Conservation (phyloP, 768 basidiomycete species). For the Pulveroboletus sp. region DNA sequence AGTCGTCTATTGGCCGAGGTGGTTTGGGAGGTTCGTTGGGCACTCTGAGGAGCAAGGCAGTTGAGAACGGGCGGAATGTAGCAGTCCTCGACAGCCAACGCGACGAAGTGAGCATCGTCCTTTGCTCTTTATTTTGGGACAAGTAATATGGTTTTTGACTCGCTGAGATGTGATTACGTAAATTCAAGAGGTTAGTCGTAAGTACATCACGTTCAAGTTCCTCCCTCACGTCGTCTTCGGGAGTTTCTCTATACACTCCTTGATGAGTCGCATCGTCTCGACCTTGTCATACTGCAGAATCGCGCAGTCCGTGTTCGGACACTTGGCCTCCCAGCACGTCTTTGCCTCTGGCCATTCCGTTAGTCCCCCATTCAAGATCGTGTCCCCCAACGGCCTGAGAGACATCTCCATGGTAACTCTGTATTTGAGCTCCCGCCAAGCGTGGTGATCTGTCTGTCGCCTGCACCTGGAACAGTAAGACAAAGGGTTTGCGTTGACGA, state of each 20-base stretch:
- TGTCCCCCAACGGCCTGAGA: conserved; percentile 53
- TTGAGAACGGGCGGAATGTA: conserved; percentile 21
- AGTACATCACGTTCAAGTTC: too few relatives aligned
- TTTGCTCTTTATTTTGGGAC: not conserved
- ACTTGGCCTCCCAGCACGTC: conserved; percentile 57
- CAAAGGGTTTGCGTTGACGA: conserved; percentile 44
- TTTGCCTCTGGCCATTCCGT: conserved; percentile 53
- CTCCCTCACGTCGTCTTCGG: conserved; percentile 32
- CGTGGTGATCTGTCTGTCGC: conserved; percentile 47
- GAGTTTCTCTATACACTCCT: conserved; percentile 49
- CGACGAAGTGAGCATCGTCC: conserved; percentile 11
- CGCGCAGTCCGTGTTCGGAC: conserved; percentile 40
- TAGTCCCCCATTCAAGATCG: conserved; percentile 45
- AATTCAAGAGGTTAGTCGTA: not conserved
- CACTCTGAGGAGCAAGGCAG: conserved; percentile 11
- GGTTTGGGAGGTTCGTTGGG: conserved; percentile 54
- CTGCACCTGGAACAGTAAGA: conserved; percentile 46
- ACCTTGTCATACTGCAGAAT: conserved; percentile 52
- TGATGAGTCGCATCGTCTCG: conserved; percentile 50
- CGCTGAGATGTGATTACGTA: conserved; percentile 10
- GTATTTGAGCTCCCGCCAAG: conserved; percentile 63
- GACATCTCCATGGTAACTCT: conserved; percentile 56
- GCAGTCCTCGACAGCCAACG: conserved; percentile 18
- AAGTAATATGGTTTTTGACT: not conserved
- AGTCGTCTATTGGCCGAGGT: conserved; percentile 81